phyloP scores from a whole-genome alignment of 257 asterid genomes.

The Solanum dulcamara region DNA sequence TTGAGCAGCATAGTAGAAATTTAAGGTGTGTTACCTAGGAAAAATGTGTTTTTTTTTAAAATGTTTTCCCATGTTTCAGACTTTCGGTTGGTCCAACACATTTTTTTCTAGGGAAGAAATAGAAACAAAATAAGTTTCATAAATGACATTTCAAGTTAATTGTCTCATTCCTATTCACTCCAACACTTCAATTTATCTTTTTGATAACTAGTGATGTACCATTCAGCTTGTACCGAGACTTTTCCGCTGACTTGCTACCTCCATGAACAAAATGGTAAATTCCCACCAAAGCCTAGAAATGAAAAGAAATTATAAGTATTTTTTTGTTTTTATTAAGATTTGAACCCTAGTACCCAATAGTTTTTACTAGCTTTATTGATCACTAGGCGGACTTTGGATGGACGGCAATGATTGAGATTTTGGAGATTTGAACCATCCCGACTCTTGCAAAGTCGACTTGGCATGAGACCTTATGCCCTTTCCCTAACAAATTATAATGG shows the following conservation, averaged over 20 bases:
- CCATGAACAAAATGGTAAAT: neutral
- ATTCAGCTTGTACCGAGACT: neutral
- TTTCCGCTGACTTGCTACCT: too few relatives aligned
- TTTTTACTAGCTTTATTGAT: neutral
- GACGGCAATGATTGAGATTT: neutral
- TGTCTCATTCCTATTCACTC: neutral
- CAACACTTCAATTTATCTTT: neutral
- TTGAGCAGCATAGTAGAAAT: neutral
- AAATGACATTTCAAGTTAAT: neutral
- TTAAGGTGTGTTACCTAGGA: neutral
- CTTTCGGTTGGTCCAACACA: neutral
- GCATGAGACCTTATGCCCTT: neutral
- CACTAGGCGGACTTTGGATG: neutral
- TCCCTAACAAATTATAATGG: neutral
- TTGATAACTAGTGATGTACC: neutral
- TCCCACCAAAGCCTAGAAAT: neutral
- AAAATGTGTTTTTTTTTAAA: neutral
- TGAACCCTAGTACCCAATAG: neutral
- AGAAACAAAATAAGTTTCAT: neutral
- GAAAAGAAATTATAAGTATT: neutral
- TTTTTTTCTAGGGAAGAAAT: neutral
- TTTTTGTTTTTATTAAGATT: too few relatives aligned
- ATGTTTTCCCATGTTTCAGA: neutral
- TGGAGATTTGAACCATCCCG: neutral
- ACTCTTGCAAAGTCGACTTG: neutral